Base-by-base conservation (phyloP, 805 yeast species). In the Yamadazyma takamatsuzukensis region DNA sequence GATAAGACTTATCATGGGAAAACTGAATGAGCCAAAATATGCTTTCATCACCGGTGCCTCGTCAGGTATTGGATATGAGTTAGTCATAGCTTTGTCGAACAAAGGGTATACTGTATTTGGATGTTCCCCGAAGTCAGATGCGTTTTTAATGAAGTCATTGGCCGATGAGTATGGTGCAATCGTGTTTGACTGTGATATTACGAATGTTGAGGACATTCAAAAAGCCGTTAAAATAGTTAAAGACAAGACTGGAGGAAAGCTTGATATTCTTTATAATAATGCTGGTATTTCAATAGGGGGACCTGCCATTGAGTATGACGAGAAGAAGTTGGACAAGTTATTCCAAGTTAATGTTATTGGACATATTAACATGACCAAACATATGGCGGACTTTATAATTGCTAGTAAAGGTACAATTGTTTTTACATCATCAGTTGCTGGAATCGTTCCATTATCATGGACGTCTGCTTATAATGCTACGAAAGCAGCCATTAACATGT, bases 21-120 rank as follows among this genome's bases (percentile, higher is more conserved):
- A n/a, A n/a, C n/a, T n/a, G n/a, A n/a, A n/a, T 14, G 29, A 35
- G 26, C 39, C 33, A 21, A 42, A 42, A 24, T 42, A 42, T 26
- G 83, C 77, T 1, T 56, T 79, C 18, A 68, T 71, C 33, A 72
- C 75, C 2, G 76, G 76, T 4, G 74, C 72, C 1, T 67, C 74
- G 0, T 68, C 75, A 0, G 76, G 76, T 3, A 72, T 72, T 28
- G 78, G 78, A 2, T 66, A 48, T 36, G 60, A 65, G 5, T 48
- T 64, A 9, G 61, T 73, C 16, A 49, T 55, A 15, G 73, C 65
- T 32, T 52, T 72, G 18, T 71, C 68, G 15, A 39, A 49, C 14
- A 56, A 61, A 28, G 74, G 73, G 0, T 72, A 61, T 43, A 47
- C 41, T 13, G 61, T 64, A 6, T 56, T 51, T 34, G 69, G 65